A percentile compares a stretch with the other conserved stretches of the same genome.
phyloP scores from a whole-genome alignment of 345 rosid species.

The Linum usitatissimum region DNA sequence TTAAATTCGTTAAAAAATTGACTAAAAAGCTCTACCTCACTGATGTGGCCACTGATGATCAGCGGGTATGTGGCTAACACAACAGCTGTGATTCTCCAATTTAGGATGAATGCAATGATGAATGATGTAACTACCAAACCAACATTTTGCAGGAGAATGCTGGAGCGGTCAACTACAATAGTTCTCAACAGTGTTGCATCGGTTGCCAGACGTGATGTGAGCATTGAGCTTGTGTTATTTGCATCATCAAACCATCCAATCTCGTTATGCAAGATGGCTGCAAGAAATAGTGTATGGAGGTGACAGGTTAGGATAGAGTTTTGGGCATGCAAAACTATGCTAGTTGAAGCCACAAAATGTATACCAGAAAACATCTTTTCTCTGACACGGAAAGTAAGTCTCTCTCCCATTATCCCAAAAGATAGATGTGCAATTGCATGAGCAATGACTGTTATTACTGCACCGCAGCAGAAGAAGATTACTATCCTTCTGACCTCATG shows the following conservation, averaged over 20 bases:
- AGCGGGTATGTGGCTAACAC: slow-evolving; percentile 78
- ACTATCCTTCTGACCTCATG: slow-evolving; percentile 68
- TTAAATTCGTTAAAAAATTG: not conserved
- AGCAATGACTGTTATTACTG: slow-evolving; percentile 49
- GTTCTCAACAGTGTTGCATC: slow-evolving; percentile 70
- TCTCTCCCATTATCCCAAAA: slow-evolving; percentile 87
- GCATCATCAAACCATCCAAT: slow-evolving; percentile 90
- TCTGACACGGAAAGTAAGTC: slow-evolving; percentile 85
- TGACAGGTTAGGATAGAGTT: not conserved
- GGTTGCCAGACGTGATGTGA: slow-evolving; percentile 67
- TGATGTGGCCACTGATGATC: slow-evolving; percentile 84
- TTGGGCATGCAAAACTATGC: not conserved
- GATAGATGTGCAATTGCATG: slow-evolving; percentile 57
- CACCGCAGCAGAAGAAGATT: slow-evolving; percentile 54
- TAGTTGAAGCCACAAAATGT: not conserved
- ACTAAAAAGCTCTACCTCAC: slow-evolving; percentile 53
- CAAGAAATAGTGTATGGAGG: not conserved
- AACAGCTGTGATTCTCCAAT: slow-evolving; percentile 90
- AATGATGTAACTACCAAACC: slow-evolving; percentile 70
- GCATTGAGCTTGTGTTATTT: slow-evolving; percentile 74
- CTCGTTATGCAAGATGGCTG: slow-evolving; percentile 85
- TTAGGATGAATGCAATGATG: slow-evolving; percentile 68
- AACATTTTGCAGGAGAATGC: slow-evolving; percentile 69
- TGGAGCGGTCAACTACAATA: slow-evolving; percentile 68
- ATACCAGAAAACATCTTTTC: slow-evolving; percentile 73